Evolutionary conservation across 2,329 filamentous ascomycete species (phyloP), one percentile per base, ranked within the genome.

Genomic region (Hymenoscyphus scutula): DNA sequence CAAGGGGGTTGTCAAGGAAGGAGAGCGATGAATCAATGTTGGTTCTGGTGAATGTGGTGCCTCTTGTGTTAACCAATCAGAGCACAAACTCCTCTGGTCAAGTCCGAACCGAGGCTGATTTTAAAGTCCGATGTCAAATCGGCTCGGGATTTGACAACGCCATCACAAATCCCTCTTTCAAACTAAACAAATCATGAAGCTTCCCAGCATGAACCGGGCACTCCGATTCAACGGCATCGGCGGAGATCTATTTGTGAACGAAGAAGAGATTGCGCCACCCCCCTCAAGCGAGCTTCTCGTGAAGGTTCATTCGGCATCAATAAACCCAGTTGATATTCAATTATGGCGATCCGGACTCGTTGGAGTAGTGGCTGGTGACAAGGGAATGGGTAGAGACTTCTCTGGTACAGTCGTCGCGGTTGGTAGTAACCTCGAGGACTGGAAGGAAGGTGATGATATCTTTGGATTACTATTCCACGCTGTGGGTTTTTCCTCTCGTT

Each of bases 401-500:
- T 70, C 70, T 3, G 72, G 72, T 5, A 73, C 66, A 1, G 71
- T 78, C 1, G 70, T 74, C 41, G 72, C 68, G 3, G 67, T 77
- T n/a, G 76, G 75, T 10, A 57, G 65, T 27, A 63, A 69, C 34
- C 73, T 76, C 10, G 71, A 64, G 8, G 71, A 69, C 7, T 73
- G 74, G 62, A 60, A 69, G n/a, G 64, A 71, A 8, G 76, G 76
- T 7, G 76, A 78, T 57, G 72, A 74, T 17, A 68, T 78, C 51
- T 74, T 77, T 62, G 73, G 73, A 25, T 62, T 77, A 23, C 53
- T 71, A 4, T 72, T 72, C 32, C 64, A 70, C 34, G 55, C 64
- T 53, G 70, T 71, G 61, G 65, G 71, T 45, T 45, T 51, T 23
- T 51, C 23, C 11, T 23, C 41, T 23, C 19, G n/a, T 25, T 25